A percentile compares a stretch with the other conserved stretches of the same genome.
These are phyloP conservation scores for Alternaria sp. DNA, from an alignment of 2,329 filamentous ascomycete genomes.

Conservation along the genomic window DNA sequence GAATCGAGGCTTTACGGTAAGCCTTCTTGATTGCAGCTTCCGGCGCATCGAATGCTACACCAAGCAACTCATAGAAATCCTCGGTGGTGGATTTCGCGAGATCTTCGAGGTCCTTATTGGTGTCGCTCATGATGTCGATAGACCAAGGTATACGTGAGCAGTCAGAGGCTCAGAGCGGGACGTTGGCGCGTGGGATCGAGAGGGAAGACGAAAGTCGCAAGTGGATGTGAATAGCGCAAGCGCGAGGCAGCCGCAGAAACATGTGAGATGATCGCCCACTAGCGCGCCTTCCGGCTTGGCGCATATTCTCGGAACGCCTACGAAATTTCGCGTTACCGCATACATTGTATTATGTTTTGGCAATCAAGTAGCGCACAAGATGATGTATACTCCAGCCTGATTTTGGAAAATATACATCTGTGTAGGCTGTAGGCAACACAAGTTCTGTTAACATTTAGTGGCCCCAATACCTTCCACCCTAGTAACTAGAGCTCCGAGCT, in stretches of 20 bases:
- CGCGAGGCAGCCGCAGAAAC: conserved; percentile 18
- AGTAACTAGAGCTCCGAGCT: conserved; percentile 2
- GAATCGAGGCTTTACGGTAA: conserved; percentile 84
- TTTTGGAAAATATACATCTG: background rate
- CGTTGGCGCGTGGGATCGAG: background rate
- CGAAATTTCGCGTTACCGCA: conserved; percentile 4
- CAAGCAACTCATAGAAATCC: conserved; percentile 81
- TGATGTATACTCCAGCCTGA: background rate
- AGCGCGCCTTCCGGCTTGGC: conserved; percentile 12
- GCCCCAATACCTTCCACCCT: background rate
- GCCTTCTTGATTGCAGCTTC: conserved; percentile 80
- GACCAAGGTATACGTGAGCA: background rate
- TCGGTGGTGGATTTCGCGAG: conserved; percentile 49
- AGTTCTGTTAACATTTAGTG: background rate
- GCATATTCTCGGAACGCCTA: conserved; percentile 13
- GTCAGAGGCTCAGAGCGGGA: background rate
- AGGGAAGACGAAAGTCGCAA: background rate
- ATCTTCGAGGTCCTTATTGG: conserved; percentile 51
- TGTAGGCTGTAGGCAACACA: background rate
- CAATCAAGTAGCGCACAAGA: background rate
- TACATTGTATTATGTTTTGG: background rate
- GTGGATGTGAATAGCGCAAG: background rate
- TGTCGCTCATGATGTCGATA: conserved; percentile 40
- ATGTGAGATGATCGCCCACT: conserved; percentile 24
- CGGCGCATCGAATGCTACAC: conserved; percentile 67